Percentiles rank a stretch among this genome's conserved stretches.
Evolutionary conservation across 805 yeast species (phyloP).

Genomic region (Kodamaea sagamina): DNA sequence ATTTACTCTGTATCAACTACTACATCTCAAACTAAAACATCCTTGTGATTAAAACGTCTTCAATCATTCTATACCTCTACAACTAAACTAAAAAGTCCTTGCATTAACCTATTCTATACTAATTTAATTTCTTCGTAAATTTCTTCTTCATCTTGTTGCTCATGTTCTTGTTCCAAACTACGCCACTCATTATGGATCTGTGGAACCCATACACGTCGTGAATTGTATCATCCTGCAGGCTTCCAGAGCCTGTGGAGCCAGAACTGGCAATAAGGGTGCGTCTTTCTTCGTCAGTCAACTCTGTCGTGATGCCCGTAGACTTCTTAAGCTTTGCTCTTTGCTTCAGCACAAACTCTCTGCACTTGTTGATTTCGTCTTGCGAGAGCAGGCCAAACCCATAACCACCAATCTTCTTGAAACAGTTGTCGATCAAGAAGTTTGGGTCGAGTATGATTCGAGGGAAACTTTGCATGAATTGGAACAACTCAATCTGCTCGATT

Average conservation of each 20-base stretch:
- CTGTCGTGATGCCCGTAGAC: slow-evolving; percentile 30
- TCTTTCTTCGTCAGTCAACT: slow-evolving; percentile 43
- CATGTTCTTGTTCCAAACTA: slow-evolving; percentile 63
- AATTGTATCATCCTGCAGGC: slow-evolving; percentile 26
- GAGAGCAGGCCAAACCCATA: slow-evolving; percentile 67
- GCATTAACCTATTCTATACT: background rate
- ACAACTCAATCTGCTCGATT: slow-evolving; percentile 52
- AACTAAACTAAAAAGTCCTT: background rate
- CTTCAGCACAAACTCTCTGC: slow-evolving; percentile 74
- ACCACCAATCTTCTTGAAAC: slow-evolving; percentile 72
- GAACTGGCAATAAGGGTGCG: slow-evolving; percentile 25
- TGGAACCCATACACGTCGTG: slow-evolving; percentile 49
- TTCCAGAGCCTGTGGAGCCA: slow-evolving; percentile 17
- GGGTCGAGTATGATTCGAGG: slow-evolving; percentile 77
- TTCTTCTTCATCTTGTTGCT: slow-evolving; percentile 53
- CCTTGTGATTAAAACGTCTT: too few species aligned
- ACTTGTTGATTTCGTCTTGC: slow-evolving; percentile 77
- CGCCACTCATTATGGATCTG: slow-evolving; percentile 52
- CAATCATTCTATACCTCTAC: too few species aligned
- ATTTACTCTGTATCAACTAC: too few species aligned
- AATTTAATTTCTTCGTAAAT: slow-evolving; percentile 11
- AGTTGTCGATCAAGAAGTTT: slow-evolving; percentile 64
- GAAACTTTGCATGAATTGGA: slow-evolving; percentile 80
- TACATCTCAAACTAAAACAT: too few species aligned
- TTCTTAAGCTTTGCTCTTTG: slow-evolving; percentile 50